A percentile compares a stretch with the other conserved stretches of the same genome.
These are phyloP conservation scores for Physaria fendleri DNA, from an alignment of 345 rosid genomes.

Conservation along the genomic window DNA sequence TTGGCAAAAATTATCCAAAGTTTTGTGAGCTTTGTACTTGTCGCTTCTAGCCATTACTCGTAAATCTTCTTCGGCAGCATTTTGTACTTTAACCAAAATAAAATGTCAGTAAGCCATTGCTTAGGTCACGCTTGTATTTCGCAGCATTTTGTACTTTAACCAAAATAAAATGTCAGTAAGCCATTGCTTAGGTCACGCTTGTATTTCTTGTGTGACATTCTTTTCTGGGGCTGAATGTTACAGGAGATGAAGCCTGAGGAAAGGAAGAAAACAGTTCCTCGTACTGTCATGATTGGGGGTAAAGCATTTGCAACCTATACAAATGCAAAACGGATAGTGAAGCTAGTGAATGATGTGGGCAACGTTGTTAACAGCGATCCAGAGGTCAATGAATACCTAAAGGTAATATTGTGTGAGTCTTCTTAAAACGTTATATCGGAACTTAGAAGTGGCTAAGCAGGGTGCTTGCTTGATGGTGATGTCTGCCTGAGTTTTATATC, in stretches of 20 bases:
- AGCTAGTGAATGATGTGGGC: constrained; percentile 91
- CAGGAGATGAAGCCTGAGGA: constrained; percentile 89
- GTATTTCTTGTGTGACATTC: constrained; percentile 5
- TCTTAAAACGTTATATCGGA: neutral
- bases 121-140: neutral
- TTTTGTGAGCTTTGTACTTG: neutral
- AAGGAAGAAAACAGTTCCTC: constrained; percentile 74
- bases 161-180: neutral
- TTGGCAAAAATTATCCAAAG: neutral
- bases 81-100: neutral
- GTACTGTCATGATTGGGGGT: constrained; percentile 94
- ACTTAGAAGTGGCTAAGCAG: neutral
- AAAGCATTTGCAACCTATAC: constrained; percentile 98
- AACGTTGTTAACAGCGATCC: constrained; percentile 84
- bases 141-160: no score
- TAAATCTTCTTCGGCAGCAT: neutral
- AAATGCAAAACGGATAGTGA: constrained; percentile 94
- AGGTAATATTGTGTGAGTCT: constrained; percentile 41
- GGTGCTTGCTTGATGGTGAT: constrained; percentile 3
- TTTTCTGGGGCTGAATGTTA: constrained; percentile 25
- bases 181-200: neutral
- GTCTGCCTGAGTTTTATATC: neutral
- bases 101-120: neutral
- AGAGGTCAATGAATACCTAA: constrained; percentile 74
- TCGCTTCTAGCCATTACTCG: neutral